Base-by-base conservation (phyloP, 805 yeast genomes). In the Brettanomyces naardenensis region DNA sequence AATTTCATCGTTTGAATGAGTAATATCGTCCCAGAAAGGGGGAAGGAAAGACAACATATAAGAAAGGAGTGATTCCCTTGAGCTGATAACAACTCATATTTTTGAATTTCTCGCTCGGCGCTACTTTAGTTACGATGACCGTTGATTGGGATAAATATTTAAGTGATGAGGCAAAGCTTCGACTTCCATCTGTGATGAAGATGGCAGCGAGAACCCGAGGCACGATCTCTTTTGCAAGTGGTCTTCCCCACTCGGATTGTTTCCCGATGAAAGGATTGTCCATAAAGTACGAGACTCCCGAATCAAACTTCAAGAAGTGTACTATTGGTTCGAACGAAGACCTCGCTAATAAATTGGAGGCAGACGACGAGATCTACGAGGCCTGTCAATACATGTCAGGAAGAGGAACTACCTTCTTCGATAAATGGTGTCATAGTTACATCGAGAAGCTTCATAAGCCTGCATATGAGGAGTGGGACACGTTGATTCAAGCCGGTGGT, bases 401-500 rank as follows among this genome's bases (percentile, higher is more conserved):
- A 28, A 68, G 65, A 39, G 80, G 80, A 28, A 66, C 66, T 18
- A 49, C 64, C 1, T 70, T 63, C 40, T 47, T 73, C 25, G 52
- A 65, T 33, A 39, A 52, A 3, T 73, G 67, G 56, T 43, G 68
- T 40, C 61, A 51, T 41, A 60, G 62, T 19, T 75, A 73, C 52
- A 65, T 74, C 18, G 44, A 41, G 13, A 37, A 52, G 42, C 62
- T 65, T 39, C 78, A 73, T 52, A 51, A 54, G 18, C 67, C 68
- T n/a, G 59, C 59, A 4, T 73, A 71, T 43, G 49, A 52, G 11
- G 69, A 81, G 56, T 89, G 95, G 95, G 80, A 72, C 46, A 59
- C 76, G 25, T 61, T 87, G 27, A 61, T 79, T 46, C 73, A 86
- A 36, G 72, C 80, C 10, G 97, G 97, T 46, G 86, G 85, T 65